Conservation (phyloP, 257 asterid species). For the Lavandula angustifolia region DNA sequence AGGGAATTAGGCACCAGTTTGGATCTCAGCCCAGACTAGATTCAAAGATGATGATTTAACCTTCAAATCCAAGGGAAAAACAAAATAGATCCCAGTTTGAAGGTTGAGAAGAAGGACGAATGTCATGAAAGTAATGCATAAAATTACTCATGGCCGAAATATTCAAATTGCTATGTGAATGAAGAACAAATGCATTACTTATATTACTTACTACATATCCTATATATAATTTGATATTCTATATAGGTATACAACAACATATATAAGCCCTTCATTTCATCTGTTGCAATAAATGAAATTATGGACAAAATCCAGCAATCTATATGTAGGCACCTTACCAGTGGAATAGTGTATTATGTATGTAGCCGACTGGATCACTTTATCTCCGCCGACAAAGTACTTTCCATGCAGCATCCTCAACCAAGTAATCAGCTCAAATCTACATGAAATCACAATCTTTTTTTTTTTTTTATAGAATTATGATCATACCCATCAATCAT, state of each 20-base stretch:
- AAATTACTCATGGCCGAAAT: too few species aligned
- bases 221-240: neutral
- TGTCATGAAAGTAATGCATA: too few species aligned
- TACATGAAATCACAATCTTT: slow-evolving; percentile 37
- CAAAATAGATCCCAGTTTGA: too few species aligned
- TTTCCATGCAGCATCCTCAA: neutral
- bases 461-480: neutral
- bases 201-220: neutral
- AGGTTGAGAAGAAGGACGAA: too few species aligned
- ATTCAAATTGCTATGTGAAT: neutral
- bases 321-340: slow-evolving; percentile 18
- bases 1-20: slow-evolving; percentile 26
- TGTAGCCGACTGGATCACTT: neutral
- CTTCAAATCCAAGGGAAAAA: too few species aligned
- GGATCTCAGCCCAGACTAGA: neutral
- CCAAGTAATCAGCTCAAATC: neutral
- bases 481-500: neutral
- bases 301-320: neutral
- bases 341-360: neutral
- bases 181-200: slow-evolving; percentile 5
- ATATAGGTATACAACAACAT: neutral
- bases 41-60: neutral
- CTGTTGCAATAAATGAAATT: slow-evolving; percentile 17
- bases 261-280: slow-evolving; percentile 21
- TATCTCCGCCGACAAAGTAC: neutral